These are phyloP conservation scores for Mortierella alpina DNA, from an alignment of 192 early-diverging fungal genomes.

Conservation along the genomic window DNA sequence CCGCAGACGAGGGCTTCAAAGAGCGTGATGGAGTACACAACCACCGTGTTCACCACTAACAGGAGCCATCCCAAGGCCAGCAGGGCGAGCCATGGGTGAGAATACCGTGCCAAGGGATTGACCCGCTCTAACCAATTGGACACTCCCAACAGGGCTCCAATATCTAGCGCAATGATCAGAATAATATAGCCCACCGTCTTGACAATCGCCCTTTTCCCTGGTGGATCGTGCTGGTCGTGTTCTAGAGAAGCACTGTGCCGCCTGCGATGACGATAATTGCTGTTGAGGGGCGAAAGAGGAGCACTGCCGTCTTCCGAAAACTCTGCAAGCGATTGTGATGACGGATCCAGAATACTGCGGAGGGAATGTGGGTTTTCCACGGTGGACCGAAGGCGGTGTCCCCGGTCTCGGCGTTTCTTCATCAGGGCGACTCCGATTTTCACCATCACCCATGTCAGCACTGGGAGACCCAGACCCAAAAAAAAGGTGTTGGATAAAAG, in stretches of 20 bases:
- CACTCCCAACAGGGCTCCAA: constrained; percentile 4
- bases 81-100: constrained; percentile 31
- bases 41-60: constrained; percentile 24
- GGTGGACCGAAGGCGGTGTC: not conserved
- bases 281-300: not conserved
- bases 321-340: constrained; percentile 6
- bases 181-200: constrained; percentile 8
- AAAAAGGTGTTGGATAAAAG: constrained; percentile 16
- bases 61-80: constrained; percentile 8
- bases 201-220: not conserved
- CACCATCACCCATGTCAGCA: constrained; percentile 8
- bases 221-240: not conserved
- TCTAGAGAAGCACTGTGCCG: not conserved
- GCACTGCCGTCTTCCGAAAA: constrained; percentile 37
- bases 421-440: constrained; percentile 11
- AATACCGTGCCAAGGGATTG: constrained; percentile 26
- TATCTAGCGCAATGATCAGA: constrained; percentile 14
- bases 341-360: constrained; percentile 25
- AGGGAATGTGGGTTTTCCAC: constrained; percentile 14
- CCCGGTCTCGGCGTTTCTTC: not conserved
- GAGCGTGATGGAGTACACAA: constrained; percentile 20
- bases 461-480: constrained; percentile 37
- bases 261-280: not conserved
- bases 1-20: constrained; percentile 23
- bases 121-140: constrained; percentile 4